phyloP scores from a whole-genome alignment of 2,329 filamentous ascomycete species.

The Verticillium nonalfalfae region DNA sequence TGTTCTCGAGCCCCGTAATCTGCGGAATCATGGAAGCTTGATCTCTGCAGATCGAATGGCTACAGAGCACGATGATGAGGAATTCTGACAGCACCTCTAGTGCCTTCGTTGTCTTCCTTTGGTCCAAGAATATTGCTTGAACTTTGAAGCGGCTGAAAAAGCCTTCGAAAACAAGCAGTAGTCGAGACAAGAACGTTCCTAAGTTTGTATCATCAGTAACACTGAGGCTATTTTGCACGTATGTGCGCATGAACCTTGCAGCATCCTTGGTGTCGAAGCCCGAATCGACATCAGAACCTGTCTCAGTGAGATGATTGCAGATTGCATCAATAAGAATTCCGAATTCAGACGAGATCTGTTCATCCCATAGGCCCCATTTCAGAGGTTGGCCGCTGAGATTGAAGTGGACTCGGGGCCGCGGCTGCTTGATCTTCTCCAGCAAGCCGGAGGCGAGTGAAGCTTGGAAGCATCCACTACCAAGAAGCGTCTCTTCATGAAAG shows the following conservation, averaged over 20 bases:
- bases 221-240: slow-evolving; percentile 35
- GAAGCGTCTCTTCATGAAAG: slow-evolving; percentile 53
- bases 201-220: slow-evolving; percentile 26
- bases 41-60: slow-evolving; percentile 29
- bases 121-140: slow-evolving; percentile 6
- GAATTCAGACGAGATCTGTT: slow-evolving; percentile 52
- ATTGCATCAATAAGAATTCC: slow-evolving; percentile 57
- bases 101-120: slow-evolving; percentile 19
- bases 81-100: slow-evolving; percentile 28
- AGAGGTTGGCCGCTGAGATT: slow-evolving; percentile 41
- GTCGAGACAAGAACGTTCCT: slow-evolving; percentile 35
- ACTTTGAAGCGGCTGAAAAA: slow-evolving; percentile 26
- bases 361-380: slow-evolving; percentile 51
- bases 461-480: slow-evolving; percentile 47
- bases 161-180: slow-evolving; percentile 32
- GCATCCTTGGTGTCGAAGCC: slow-evolving; percentile 11
- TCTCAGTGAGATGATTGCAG: slow-evolving; percentile 31
- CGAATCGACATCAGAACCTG: background rate
- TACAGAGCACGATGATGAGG: slow-evolving; percentile 30
- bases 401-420: slow-evolving; percentile 30
- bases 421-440: slow-evolving; percentile 18
- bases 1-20: slow-evolving; percentile 39
- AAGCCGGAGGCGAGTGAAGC: slow-evolving; percentile 25
- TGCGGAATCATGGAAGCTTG: slow-evolving; percentile 22
- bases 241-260: slow-evolving; percentile 38